Base-by-base conservation (phyloP, 2,329 filamentous ascomycete genomes). In the Davidsoniella eucalypti region DNA sequence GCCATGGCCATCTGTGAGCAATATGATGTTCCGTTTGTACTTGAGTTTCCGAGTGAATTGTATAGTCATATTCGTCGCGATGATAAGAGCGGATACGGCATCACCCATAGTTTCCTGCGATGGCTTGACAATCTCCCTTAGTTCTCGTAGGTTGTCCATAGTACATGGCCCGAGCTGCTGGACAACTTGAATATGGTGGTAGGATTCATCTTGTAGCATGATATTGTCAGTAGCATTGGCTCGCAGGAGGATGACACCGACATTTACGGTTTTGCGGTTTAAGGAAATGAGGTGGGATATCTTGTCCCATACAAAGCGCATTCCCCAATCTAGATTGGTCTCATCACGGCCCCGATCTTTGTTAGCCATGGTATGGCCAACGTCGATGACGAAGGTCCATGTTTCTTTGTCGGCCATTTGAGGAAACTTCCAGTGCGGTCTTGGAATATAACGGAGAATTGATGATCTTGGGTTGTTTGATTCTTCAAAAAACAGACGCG, bases 221-320 rank as follows among this genome's bases (percentile, higher is more conserved):
- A 75, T 67, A 57, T 94, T 87, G 44, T 71, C 62, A 0, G 87
- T 88, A 40, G 72, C 78, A 58, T 94, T 81, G 16, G 88, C 94
- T 52, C 85, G 77, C 51, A 95, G 69, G 1, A 84, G 92, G 53
- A 98, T 65, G 2, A 95, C 82, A n/a, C 87, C 75, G 55, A 83
- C 80, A 6, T 78, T 79, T 66, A 80, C 76, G 1, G 76, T 80
- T 60, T 77, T 80, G 37, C 80, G 73, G 37, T 77, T 82, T 0
- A 79, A 72, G 4, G 80, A 76, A 9, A 81, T 80, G 3, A 79
- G 80, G 60, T 81, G 80, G 18, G 76, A 78, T 40, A 82, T 75
- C 62, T 85, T 92, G 70, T 96, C 90, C 88, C 90, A 98, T 46
- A 96, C 76, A 65, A 94, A 98, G 55, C 78, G 78, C 78, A 96